phyloP scores from a whole-genome alignment of 352 stramenopile genomes.

The Phytopythium boreale region DNA sequence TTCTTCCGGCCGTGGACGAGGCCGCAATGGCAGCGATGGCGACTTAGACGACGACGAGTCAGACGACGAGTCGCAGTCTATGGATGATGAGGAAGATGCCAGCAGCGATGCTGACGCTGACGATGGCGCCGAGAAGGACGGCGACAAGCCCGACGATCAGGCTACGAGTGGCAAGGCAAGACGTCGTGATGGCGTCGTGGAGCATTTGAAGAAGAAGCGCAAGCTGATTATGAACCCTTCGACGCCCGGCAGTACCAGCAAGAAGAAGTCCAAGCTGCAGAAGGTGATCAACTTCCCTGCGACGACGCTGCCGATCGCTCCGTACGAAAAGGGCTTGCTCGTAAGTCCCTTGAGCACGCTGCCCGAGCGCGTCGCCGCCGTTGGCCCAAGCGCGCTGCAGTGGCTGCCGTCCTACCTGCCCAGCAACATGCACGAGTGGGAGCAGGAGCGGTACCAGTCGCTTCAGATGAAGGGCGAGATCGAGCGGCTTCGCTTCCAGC shows the following conservation, averaged over 20 bases:
- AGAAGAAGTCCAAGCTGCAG: conserved; percentile 46
- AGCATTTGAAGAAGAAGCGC: conserved; percentile 47
- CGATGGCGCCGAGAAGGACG: conserved; percentile 6
- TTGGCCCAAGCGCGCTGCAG: conserved; percentile 60
- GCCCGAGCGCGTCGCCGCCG: conserved; percentile 58
- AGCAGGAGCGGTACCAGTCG: conserved; percentile 65
- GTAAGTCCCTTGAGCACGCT: conserved; percentile 73
- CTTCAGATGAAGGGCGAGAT: conserved; percentile 83
- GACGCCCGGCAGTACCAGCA: conserved; percentile 7
- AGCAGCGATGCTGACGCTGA: conserved; percentile 14
- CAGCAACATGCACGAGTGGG: conserved; percentile 72
- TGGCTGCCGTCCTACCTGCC: conserved; percentile 73
- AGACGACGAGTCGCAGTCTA: conserved; percentile 16
- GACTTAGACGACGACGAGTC: conserved; percentile 32
- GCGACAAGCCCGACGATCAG: conserved; percentile 1
- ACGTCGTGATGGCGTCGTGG: conserved; percentile 10
- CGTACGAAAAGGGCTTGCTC: conserved; percentile 60
- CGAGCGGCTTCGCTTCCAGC: conserved; percentile 67
- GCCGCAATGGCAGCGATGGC: conserved; percentile 29
- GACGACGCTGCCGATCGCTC: conserved; percentile 54
- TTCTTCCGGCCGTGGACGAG: conserved; percentile 9
- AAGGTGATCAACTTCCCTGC: conserved; percentile 70
- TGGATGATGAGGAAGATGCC: conserved; percentile 29
- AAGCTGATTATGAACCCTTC: conserved; percentile 51
- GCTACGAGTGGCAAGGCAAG: background rate